These are phyloP conservation scores for Septoria linicola DNA, from an alignment of 2,329 filamentous ascomycete genomes.

Conservation along the genomic window DNA sequence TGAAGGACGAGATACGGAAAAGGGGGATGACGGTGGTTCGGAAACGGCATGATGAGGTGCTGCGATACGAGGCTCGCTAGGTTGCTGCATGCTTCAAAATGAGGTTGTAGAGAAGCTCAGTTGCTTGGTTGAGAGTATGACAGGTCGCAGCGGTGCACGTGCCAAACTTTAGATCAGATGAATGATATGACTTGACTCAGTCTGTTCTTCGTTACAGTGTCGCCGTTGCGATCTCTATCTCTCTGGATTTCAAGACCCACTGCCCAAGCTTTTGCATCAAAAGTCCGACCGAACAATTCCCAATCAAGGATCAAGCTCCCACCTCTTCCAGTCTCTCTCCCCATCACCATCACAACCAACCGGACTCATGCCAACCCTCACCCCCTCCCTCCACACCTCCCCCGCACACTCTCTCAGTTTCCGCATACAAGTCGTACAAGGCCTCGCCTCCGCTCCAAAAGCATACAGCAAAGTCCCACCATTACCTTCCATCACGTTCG, in stretches of 20 bases:
- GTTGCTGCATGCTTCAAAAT: conserved; percentile 21
- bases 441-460: background rate
- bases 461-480: background rate
- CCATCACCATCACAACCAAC: too few species aligned
- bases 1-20: background rate
- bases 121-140: conserved; percentile 36
- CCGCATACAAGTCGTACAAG: conserved; percentile 5
- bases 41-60: conserved; percentile 39
- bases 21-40: conserved; percentile 14
- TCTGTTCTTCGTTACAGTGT: too few species aligned
- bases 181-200: conserved; percentile 16
- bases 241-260: background rate
- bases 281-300: too few species aligned
- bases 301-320: too few species aligned
- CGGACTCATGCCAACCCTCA: too few species aligned
- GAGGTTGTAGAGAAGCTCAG: conserved; percentile 18
- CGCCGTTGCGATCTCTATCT: background rate
- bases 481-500: too few species aligned
- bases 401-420: background rate
- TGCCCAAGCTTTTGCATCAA: too few species aligned
- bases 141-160: conserved; percentile 41
- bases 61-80: conserved; percentile 39
- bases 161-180: conserved; percentile 17
- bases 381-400: too few species aligned
- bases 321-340: too few species aligned